A percentile compares a stretch with the other conserved stretches of the same genome.
These are phyloP conservation scores for Exophiala spinifera DNA, from an alignment of 2,329 filamentous ascomycete species.

Conservation along the genomic window DNA sequence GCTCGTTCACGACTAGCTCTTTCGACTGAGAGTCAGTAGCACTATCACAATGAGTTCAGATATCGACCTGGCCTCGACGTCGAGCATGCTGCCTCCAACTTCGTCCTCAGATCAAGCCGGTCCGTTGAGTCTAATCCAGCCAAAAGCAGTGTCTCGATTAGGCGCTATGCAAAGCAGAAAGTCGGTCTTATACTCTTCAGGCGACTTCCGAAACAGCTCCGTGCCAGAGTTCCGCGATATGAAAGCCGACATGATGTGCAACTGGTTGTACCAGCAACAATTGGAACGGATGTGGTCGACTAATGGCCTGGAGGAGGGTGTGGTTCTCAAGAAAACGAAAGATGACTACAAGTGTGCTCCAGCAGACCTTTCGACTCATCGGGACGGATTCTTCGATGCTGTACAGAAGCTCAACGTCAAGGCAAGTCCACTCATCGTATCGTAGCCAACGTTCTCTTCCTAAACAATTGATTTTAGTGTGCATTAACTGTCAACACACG, in stretches of 20 bases:
- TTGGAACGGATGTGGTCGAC: slow-evolving; percentile 54
- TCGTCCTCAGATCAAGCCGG: background rate
- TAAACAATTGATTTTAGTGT: slow-evolving; percentile 42
- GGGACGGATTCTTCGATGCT: slow-evolving; percentile 50
- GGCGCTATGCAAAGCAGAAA: background rate
- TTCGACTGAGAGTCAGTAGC: too few species aligned
- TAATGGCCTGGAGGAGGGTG: slow-evolving; percentile 51
- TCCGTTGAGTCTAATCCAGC: background rate
- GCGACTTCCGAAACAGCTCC: slow-evolving; percentile 23
- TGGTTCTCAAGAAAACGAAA: slow-evolving; percentile 53
- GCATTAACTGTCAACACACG: slow-evolving; percentile 67
- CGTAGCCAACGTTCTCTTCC: too few species aligned
- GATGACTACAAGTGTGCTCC: slow-evolving; percentile 54
- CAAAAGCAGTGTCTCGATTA: background rate
- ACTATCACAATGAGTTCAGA: background rate
- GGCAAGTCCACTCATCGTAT: slow-evolving; percentile 38
- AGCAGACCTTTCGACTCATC: slow-evolving; percentile 44
- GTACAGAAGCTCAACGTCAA: slow-evolving; percentile 52
- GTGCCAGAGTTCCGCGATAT: slow-evolving; percentile 18
- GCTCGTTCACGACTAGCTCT: too few species aligned
- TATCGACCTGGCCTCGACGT: background rate
- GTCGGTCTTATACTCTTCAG: slow-evolving; percentile 9
- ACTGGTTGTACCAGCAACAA: slow-evolving; percentile 62
- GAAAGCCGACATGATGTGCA: slow-evolving; percentile 61
- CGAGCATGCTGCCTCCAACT: background rate